Evolutionary conservation across 148 eudicot species (phyloP).

Genomic region (Mesembryanthemum crystallinum): DNA sequence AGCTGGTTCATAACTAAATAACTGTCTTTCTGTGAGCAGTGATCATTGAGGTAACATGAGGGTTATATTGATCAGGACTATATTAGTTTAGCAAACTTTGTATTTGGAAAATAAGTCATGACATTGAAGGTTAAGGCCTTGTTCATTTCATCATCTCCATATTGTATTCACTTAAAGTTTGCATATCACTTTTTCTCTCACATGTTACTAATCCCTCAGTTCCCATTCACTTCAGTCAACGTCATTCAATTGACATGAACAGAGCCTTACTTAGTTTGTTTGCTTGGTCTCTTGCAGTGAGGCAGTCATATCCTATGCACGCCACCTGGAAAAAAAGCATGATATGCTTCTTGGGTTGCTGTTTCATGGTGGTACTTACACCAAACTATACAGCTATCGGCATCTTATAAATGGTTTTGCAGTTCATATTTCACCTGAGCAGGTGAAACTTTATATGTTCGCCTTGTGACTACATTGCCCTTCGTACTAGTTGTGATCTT

Average conservation of each 20-base stretch:
- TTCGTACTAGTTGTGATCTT: background rate
- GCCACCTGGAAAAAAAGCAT: conserved; percentile 83
- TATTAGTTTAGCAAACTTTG: background rate
- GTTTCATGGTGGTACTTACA: conserved; percentile 71
- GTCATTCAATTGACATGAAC: too few relatives aligned
- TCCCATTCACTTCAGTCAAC: too few relatives aligned
- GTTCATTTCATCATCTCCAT: background rate
- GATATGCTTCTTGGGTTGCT: conserved; percentile 89
- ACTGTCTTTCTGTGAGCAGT: background rate
- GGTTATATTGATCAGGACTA: background rate
- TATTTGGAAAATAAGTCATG: background rate
- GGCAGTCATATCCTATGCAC: conserved; percentile 71
- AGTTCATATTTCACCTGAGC: conserved; percentile 77
- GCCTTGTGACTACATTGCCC: background rate
- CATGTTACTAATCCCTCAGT: too few relatives aligned
- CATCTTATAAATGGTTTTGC: conserved; percentile 95
- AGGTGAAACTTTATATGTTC: conserved; percentile 54
- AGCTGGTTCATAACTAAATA: background rate
- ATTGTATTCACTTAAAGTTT: too few relatives aligned
- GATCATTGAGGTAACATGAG: background rate
- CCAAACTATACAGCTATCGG: conserved; percentile 83
- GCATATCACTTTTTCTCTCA: too few relatives aligned
- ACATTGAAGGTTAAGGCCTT: background rate
- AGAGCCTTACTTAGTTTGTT: background rate
- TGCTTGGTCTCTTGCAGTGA: conserved; percentile 53